Percentiles rank a stretch among this genome's conserved stretches.
Evolutionary conservation across 352 stramenopile genomes (phyloP).

Genomic region (Lagenidium sp.): DNA sequence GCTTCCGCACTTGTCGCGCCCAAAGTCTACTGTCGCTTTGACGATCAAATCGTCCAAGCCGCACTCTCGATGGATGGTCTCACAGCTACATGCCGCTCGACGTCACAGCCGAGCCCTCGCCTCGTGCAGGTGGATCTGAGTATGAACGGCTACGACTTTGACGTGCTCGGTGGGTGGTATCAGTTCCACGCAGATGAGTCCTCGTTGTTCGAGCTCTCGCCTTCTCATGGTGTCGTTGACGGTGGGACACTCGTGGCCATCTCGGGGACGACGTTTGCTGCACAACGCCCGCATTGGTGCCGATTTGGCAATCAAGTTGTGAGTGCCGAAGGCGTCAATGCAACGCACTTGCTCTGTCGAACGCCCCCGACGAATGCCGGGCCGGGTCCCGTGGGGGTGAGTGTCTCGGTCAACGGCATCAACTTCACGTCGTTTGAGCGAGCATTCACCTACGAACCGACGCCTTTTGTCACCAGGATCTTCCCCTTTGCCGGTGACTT

Average conservation of each 20-base stretch:
- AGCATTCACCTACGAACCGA: constrained; percentile 39
- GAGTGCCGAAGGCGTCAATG: constrained; percentile 32
- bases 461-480: constrained; percentile 42
- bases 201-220: constrained; percentile 17
- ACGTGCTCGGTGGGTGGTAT: constrained; percentile 30
- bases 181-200: constrained; percentile 26
- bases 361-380: constrained; percentile 28
- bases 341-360: constrained; percentile 45
- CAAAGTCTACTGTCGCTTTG: constrained; percentile 49
- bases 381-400: constrained; percentile 23
- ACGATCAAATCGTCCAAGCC: constrained; percentile 20
- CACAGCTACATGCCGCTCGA: constrained; percentile 7
- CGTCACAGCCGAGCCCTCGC: neutral
- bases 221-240: constrained; percentile 24
- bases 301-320: constrained; percentile 38
- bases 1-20: constrained; percentile 10
- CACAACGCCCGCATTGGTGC: constrained; percentile 28
- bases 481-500: constrained; percentile 56
- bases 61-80: neutral
- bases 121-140: constrained; percentile 25
- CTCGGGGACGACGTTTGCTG: constrained; percentile 19
- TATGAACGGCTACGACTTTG: constrained; percentile 44
- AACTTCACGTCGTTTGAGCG: constrained; percentile 42
- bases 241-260: constrained; percentile 55
- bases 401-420: constrained; percentile 42